These are phyloP conservation scores for Sugiyamaella pinicola DNA, from an alignment of 1,139 yeast species.

Conservation along the genomic window DNA sequence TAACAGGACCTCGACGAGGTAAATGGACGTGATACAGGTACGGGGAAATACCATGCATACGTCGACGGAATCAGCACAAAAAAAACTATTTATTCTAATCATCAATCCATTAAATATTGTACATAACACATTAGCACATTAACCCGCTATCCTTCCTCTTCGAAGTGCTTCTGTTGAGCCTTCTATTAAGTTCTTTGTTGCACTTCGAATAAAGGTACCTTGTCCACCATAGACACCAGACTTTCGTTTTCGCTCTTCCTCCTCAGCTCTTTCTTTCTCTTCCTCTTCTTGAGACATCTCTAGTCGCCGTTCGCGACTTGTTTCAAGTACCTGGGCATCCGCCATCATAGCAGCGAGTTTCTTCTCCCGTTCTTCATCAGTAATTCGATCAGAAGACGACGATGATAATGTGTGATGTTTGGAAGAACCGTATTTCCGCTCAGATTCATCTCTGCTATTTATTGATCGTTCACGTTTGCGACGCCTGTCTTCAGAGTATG, in stretches of 20 bases:
- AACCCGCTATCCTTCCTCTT: slow-evolving; percentile 16
- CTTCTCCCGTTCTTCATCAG: slow-evolving; percentile 47
- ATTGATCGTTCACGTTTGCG: too few relatives aligned
- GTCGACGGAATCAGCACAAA: background rate
- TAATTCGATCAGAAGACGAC: background rate
- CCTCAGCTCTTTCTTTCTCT: slow-evolving; percentile 74
- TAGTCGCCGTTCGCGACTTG: slow-evolving; percentile 52
- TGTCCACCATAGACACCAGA: slow-evolving; percentile 71
- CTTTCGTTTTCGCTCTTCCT: slow-evolving; percentile 66
- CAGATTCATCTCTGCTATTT: background rate
- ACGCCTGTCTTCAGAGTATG: background rate
- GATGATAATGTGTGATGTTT: too few relatives aligned
- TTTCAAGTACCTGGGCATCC: slow-evolving; percentile 63
- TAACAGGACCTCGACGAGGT: slow-evolving; percentile 31
- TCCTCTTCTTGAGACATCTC: slow-evolving; percentile 63
- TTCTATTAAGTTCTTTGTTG: slow-evolving; percentile 21
- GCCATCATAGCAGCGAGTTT: slow-evolving; percentile 57
- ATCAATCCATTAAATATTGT: background rate
- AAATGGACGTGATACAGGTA: slow-evolving; percentile 22
- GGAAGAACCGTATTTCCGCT: background rate
- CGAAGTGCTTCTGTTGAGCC: slow-evolving; percentile 20
- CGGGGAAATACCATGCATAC: too few relatives aligned
- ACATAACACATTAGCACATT: background rate
- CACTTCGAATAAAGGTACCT: slow-evolving; percentile 27
- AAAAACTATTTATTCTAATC: background rate